phyloP scores from a whole-genome alignment of 805 yeast species.

The Torulaspora quercuum region DNA sequence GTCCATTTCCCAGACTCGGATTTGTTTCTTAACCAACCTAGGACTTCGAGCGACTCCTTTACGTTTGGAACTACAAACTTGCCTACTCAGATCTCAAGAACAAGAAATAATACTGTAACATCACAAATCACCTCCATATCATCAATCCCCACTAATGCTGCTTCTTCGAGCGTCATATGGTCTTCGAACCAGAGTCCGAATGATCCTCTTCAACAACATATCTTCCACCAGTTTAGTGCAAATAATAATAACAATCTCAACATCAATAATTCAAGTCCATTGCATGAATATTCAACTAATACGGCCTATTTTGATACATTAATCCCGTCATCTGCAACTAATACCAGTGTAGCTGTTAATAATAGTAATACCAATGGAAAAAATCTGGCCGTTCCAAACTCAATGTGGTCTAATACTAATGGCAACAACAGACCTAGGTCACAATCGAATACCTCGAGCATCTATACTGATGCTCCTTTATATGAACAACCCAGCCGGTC shows the following conservation, averaged over 20 bases:
- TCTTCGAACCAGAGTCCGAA: constrained; percentile 23
- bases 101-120: constrained; percentile 36
- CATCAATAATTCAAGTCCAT: constrained; percentile 18
- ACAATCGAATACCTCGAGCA: constrained; percentile 35
- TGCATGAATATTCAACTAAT: constrained; percentile 22
- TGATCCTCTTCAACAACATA: constrained; percentile 26
- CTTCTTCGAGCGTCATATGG: constrained; percentile 30
- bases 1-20: constrained; percentile 31
- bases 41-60: constrained; percentile 34
- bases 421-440: constrained; percentile 29
- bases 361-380: constrained; percentile 16
- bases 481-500: constrained; percentile 28
- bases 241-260: constrained; percentile 5
- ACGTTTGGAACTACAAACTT: constrained; percentile 17
- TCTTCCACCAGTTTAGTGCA: constrained; percentile 13
- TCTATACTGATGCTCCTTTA: constrained; percentile 32
- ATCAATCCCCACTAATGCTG: constrained; percentile 21
- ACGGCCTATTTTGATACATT: constrained; percentile 26
- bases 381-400: constrained; percentile 18
- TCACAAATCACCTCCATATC: constrained; percentile 38
- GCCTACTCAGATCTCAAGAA: constrained; percentile 29
- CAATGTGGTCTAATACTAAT: constrained; percentile 18
- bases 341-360: constrained; percentile 5
- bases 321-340: constrained; percentile 10
- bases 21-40: constrained; percentile 25